Conservation (phyloP, 352 stramenopile genomes). For the Globisporangium spinosum region DNA sequence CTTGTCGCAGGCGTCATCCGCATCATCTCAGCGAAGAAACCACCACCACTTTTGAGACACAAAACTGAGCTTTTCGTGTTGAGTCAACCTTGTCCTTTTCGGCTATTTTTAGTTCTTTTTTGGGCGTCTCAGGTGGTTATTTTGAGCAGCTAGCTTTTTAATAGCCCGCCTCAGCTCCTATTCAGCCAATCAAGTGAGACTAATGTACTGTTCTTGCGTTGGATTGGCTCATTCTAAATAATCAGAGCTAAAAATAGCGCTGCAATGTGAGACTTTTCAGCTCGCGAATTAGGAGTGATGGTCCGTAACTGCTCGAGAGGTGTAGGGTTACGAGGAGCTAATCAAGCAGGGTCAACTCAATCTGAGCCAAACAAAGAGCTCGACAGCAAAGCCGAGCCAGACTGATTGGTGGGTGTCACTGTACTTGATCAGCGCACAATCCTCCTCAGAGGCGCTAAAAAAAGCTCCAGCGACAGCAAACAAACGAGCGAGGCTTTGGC, state of each 20-base stretch:
- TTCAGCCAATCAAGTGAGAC: neutral
- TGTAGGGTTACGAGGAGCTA: slow-evolving; percentile 1
- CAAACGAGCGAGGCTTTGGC: neutral
- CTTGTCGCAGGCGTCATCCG: no score
- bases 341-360: neutral
- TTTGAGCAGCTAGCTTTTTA: neutral
- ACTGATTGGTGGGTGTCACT: slow-evolving; percentile 13
- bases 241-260: neutral
- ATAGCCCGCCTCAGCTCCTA: neutral
- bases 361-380: neutral
- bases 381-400: neutral
- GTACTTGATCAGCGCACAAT: neutral
- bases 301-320: neutral
- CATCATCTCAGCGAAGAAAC: no score
- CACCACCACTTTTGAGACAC: no score
- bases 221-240: neutral
- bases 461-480: neutral
- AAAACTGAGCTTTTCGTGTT: neutral
- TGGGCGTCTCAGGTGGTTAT: neutral
- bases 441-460: neutral
- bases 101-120: neutral
- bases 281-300: neutral
- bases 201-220: neutral
- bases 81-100: neutral
- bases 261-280: neutral